These are phyloP conservation scores for Panellus pusillus DNA, from an alignment of 768 basidiomycete genomes.

Conservation along the genomic window DNA sequence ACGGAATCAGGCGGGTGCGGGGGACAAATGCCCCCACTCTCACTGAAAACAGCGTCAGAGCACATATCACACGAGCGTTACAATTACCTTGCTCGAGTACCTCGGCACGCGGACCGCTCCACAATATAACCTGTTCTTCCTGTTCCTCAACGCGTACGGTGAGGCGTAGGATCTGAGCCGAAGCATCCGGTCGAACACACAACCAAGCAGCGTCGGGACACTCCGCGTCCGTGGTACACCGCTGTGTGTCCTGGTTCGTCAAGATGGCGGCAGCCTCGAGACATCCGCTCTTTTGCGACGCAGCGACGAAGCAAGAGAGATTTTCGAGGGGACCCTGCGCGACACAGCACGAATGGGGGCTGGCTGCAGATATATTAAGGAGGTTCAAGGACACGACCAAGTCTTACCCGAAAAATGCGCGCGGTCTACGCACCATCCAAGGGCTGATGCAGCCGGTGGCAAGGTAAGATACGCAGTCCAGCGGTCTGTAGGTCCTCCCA, in stretches of 20 bases:
- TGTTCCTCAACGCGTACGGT: slow-evolving; percentile 33
- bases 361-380: slow-evolving; percentile 17
- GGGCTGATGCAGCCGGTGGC: slow-evolving; percentile 4
- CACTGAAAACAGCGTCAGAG: slow-evolving; percentile 39
- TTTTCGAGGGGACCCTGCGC: slow-evolving; percentile 23
- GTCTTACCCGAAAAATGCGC: slow-evolving; percentile 30
- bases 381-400: background rate
- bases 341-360: slow-evolving; percentile 28
- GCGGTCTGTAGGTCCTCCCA: slow-evolving; percentile 37
- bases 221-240: slow-evolving; percentile 42
- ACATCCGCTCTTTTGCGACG: slow-evolving; percentile 41
- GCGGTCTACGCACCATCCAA: slow-evolving; percentile 65
- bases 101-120: slow-evolving; percentile 70
- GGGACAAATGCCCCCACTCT: slow-evolving; percentile 50
- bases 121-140: slow-evolving; percentile 50
- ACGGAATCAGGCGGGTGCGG: slow-evolving; percentile 39
- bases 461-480: slow-evolving; percentile 51
- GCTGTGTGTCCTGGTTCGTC: slow-evolving; percentile 28
- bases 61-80: background rate
- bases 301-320: slow-evolving; percentile 48
- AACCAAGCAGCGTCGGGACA: slow-evolving; percentile 32
- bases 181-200: slow-evolving; percentile 55
- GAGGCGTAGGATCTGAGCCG: slow-evolving; percentile 57
- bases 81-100: slow-evolving; percentile 62
- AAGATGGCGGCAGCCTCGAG: slow-evolving; percentile 59